Percentiles rank a stretch among this genome's conserved stretches.
phyloP scores from a whole-genome alignment of 73 alveolate species.

The Symbiodinium natans region DNA sequence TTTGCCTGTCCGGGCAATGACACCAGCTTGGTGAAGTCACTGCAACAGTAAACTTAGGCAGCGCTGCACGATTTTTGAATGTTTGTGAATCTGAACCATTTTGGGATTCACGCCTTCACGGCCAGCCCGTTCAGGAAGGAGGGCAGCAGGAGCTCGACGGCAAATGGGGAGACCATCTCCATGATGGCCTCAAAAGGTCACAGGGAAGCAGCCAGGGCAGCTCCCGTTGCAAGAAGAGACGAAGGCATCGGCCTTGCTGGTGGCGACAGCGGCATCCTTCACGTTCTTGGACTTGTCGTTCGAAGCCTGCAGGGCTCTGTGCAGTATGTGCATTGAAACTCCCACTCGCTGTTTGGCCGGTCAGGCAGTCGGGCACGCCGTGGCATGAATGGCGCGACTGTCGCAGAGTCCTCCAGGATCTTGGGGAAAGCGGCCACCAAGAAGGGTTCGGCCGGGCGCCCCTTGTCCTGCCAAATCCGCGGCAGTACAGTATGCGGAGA shows the following conservation, averaged over 20 bases:
- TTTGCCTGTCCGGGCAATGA: too few relatives aligned
- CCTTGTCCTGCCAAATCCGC: constrained; percentile 25
- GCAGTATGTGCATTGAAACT: not conserved
- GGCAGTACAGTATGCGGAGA: not conserved
- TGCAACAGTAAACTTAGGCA: too few relatives aligned
- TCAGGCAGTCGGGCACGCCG: not conserved
- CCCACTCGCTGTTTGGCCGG: not conserved
- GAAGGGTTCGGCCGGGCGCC: constrained; percentile 89
- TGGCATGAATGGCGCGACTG: not conserved
- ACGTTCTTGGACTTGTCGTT: constrained; percentile 90
- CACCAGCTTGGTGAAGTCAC: too few relatives aligned
- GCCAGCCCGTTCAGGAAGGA: constrained; percentile 76
- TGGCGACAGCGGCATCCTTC: constrained; percentile 76
- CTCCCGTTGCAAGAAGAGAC: not conserved
- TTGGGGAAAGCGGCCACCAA: constrained; percentile 74
- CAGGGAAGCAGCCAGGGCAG: not conserved
- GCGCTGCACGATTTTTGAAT: not conserved
- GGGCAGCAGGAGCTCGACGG: constrained; percentile 74
- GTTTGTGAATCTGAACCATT: not conserved
- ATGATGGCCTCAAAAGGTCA: not conserved
- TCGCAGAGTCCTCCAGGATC: constrained; percentile 72
- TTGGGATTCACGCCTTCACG: not conserved
- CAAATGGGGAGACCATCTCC: constrained; percentile 58
- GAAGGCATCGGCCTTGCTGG: constrained; percentile 49
- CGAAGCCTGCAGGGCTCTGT: constrained; percentile 22